These are phyloP conservation scores for Discostella stelligera DNA, from an alignment of 352 stramenopile species.

Conservation along the genomic window DNA sequence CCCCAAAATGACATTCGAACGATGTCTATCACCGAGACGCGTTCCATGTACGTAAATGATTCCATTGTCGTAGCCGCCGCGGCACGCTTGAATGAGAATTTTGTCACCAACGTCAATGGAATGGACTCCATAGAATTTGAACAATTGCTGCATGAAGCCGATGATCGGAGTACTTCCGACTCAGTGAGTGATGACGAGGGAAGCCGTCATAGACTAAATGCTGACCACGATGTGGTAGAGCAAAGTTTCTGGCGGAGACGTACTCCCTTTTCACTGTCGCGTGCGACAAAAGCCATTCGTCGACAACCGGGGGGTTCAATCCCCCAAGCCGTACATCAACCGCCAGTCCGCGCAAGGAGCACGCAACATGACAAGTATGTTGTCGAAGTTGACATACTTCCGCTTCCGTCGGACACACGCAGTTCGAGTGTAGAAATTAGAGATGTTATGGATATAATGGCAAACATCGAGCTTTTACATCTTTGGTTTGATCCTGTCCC, in stretches of 20 bases:
- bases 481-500: conserved; percentile 52
- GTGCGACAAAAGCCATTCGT: not conserved
- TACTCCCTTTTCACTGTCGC: conserved; percentile 15
- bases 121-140: conserved; percentile 36
- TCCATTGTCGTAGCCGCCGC: conserved; percentile 28
- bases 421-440: conserved; percentile 20
- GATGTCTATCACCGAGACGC: not conserved
- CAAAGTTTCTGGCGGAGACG: conserved; percentile 7
- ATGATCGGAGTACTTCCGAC: conserved; percentile 14
- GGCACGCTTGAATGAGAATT: conserved; percentile 23
- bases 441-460: conserved; percentile 47
- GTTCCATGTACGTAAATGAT: conserved; percentile 29
- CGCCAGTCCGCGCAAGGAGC: conserved; percentile 25
- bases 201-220: not conserved
- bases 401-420: not conserved
- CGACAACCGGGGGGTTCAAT: not conserved
- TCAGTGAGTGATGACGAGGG: conserved; percentile 7
- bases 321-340: not conserved
- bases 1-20: not conserved
- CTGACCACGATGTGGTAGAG: not conserved
- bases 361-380: conserved; percentile 44
- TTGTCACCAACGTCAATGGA: not conserved
- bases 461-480: conserved; percentile 46
- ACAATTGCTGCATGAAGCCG: conserved; percentile 44
- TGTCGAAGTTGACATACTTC: conserved; percentile 40